These are phyloP conservation scores for Daucus carota DNA, from an alignment of 129 eudicot genomes.

Conservation along the genomic window DNA sequence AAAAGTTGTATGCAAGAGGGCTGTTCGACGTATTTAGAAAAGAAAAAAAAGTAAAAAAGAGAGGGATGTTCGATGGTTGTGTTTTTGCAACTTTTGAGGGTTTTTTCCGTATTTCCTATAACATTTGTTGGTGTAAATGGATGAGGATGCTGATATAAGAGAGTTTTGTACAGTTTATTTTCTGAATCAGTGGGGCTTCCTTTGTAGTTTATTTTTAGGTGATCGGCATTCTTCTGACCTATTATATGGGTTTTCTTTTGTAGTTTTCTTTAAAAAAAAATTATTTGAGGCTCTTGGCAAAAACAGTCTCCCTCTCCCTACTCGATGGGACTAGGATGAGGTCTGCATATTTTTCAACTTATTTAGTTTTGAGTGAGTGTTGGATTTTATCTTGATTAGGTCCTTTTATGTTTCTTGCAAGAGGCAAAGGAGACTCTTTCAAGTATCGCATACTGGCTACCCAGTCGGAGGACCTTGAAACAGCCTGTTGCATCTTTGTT, in stretches of 20 bases:
- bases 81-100: slow-evolving; percentile 5
- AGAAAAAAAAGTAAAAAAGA: too few relatives aligned
- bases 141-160: background rate
- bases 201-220: background rate
- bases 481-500: background rate
- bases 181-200: background rate
- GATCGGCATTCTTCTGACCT: background rate
- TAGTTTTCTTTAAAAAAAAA: background rate
- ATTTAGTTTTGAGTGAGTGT: background rate
- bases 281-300: background rate
- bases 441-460: background rate
- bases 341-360: too few relatives aligned
- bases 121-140: background rate
- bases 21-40: too few relatives aligned
- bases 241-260: background rate
- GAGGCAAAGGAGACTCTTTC: too few relatives aligned
- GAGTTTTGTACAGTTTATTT: slow-evolving; percentile 13
- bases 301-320: background rate
- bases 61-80: background rate
- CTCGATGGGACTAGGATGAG: background rate
- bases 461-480: background rate
- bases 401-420: too few relatives aligned
- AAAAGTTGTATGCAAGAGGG: background rate
- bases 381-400: background rate
- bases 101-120: background rate